Conservation (phyloP, 495 filamentous ascomycete genomes). For the Penicillium alfredii region DNA sequence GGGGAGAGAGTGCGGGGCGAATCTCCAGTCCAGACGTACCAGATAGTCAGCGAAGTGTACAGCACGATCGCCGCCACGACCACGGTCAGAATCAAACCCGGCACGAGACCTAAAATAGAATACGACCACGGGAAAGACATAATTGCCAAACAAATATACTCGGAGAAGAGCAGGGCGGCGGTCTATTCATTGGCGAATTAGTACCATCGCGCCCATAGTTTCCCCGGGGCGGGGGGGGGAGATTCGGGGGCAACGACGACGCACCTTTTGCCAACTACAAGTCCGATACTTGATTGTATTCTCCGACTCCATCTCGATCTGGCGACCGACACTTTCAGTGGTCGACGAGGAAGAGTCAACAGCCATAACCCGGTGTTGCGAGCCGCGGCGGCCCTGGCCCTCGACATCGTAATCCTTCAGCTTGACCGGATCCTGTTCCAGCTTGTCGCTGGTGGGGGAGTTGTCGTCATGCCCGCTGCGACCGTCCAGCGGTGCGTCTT, state of each 20-base stretch:
- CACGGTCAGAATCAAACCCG: constrained; percentile 75
- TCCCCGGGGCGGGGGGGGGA: too few species aligned
- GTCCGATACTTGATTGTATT: constrained; percentile 82
- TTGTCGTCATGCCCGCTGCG: constrained; percentile 13
- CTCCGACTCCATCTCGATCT: constrained; percentile 70
- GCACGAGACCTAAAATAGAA: constrained; percentile 78
- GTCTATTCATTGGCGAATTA: too few species aligned
- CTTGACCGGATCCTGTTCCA: constrained; percentile 20
- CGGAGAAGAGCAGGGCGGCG: constrained; percentile 77
- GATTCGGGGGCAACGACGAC: not conserved
- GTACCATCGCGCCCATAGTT: constrained; percentile 1
- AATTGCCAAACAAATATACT: constrained; percentile 90
- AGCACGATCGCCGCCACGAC: constrained; percentile 68
- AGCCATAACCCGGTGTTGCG: constrained; percentile 14
- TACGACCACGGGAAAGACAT: constrained; percentile 94
- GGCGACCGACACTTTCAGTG: constrained; percentile 54
- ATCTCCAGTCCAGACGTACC: too few species aligned
- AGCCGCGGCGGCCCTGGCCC: constrained; percentile 21
- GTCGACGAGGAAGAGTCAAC: constrained; percentile 30
- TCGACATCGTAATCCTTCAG: constrained; percentile 33
- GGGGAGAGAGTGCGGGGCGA: too few species aligned
- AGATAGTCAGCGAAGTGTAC: constrained; percentile 79
- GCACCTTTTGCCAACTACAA: constrained; percentile 84
- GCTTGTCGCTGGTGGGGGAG: constrained; percentile 23
- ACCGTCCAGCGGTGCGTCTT: constrained; percentile 17